phyloP scores from a whole-genome alignment of 441 rosid species.

The Rhodomyrtus psidioides region DNA sequence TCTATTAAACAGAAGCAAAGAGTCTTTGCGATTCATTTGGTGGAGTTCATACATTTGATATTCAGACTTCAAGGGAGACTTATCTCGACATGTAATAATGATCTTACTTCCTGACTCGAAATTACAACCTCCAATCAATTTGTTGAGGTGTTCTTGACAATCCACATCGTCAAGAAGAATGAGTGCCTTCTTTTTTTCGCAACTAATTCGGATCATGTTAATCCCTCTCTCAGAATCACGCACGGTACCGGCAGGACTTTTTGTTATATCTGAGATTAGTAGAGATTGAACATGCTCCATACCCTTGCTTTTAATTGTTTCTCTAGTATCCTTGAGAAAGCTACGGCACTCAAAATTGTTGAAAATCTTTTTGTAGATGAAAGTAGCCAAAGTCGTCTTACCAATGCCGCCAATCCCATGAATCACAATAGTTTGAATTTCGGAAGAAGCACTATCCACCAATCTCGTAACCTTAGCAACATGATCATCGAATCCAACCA shows the following conservation, averaged over 20 bases:
- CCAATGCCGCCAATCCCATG: neutral
- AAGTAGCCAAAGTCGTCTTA: neutral
- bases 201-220: neutral
- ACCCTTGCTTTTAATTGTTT: too few relatives aligned
- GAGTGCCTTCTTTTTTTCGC: neutral
- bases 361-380: too few relatives aligned
- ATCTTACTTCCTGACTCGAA: neutral
- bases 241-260: neutral
- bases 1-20: neutral
- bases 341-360: neutral
- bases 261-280: neutral
- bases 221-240: neutral
- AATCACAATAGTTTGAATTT: neutral
- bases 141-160: neutral
- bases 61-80: neutral
- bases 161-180: neutral
- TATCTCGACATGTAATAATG: neutral
- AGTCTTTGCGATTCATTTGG: neutral
- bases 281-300: neutral
- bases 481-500: neutral
- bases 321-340: neutral
- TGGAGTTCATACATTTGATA: neutral
- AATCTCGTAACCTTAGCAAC: neutral
- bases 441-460: neutral
- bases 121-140: neutral